Percentiles rank a stretch among this genome's conserved stretches.
These are phyloP conservation scores for Trypanosoma melophagium DNA, from an alignment of 208 protist species.

Conservation along the genomic window DNA sequence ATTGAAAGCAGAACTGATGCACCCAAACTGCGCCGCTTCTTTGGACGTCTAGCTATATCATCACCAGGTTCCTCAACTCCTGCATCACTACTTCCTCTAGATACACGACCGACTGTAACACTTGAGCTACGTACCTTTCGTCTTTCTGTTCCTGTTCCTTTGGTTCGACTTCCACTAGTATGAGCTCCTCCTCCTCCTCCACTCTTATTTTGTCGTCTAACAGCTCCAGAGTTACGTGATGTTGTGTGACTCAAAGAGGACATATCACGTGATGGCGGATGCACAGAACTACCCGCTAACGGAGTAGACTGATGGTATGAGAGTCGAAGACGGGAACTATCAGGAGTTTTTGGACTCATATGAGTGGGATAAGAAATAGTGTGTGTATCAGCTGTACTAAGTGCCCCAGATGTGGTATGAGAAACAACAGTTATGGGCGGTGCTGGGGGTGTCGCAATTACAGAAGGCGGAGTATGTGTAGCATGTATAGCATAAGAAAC, in stretches of 20 bases:
- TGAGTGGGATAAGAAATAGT: background rate
- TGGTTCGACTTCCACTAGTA: background rate
- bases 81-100: slow-evolving; percentile 11
- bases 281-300: background rate
- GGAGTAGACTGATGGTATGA: background rate
- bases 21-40: slow-evolving; percentile 7
- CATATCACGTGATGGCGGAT: slow-evolving; percentile 5
- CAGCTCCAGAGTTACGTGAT: background rate
- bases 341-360: background rate
- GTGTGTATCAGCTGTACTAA: background rate
- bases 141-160: background rate
- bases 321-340: slow-evolving; percentile 4
- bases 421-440: too few relatives aligned
- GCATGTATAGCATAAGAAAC: background rate
- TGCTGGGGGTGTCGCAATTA: background rate
- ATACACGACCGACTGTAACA: background rate
- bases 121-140: slow-evolving; percentile 13
- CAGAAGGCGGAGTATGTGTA: background rate
- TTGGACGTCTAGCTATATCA: background rate
- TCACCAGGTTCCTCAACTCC: background rate
- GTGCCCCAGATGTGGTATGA: too few relatives aligned
- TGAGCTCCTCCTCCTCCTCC: background rate
- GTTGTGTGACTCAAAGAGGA: background rate
- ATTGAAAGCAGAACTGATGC: slow-evolving; percentile 4
- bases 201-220: slow-evolving; percentile 2